Conservation (phyloP, 1,284 basidiomycete genomes). For the Rhodotorula glutinis region DNA sequence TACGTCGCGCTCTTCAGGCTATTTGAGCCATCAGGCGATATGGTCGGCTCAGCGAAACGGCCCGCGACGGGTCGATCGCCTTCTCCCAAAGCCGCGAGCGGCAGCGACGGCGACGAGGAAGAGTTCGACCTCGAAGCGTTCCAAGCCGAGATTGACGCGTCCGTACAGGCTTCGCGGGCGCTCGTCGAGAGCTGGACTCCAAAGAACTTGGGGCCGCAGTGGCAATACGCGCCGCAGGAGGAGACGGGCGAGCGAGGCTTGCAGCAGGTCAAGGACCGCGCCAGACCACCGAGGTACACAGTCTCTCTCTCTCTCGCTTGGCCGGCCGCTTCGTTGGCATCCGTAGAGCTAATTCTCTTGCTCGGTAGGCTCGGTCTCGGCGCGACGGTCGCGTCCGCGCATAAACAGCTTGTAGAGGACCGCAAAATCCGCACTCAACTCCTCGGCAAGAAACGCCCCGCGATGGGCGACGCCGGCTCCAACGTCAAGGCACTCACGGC, state of each 20-base stretch:
- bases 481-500: background rate
- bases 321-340: too few species aligned
- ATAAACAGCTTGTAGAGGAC: conserved; percentile 30
- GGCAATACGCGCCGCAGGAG: background rate
- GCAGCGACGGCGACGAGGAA: conserved; percentile 1
- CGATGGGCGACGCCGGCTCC: conserved; percentile 11
- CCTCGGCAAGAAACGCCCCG: conserved; percentile 9
- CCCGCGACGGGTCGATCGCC: background rate
- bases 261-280: conserved; percentile 18
- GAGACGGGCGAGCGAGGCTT: background rate
- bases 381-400: conserved; percentile 9
- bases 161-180: background rate
- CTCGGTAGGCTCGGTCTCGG: conserved; percentile 29
- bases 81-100: background rate
- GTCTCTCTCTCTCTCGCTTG: too few species aligned
- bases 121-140: conserved; percentile 23
- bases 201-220: background rate
- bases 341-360: background rate
- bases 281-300: conserved; percentile 20
- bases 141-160: conserved; percentile 24
- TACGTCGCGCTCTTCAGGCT: too few species aligned
- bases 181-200: conserved; percentile 24
- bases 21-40: too few species aligned
- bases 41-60: too few species aligned
- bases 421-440: conserved; percentile 24